phyloP scores from a whole-genome alignment of 2,329 filamentous ascomycete species.

The Xylariaceae sp. region DNA sequence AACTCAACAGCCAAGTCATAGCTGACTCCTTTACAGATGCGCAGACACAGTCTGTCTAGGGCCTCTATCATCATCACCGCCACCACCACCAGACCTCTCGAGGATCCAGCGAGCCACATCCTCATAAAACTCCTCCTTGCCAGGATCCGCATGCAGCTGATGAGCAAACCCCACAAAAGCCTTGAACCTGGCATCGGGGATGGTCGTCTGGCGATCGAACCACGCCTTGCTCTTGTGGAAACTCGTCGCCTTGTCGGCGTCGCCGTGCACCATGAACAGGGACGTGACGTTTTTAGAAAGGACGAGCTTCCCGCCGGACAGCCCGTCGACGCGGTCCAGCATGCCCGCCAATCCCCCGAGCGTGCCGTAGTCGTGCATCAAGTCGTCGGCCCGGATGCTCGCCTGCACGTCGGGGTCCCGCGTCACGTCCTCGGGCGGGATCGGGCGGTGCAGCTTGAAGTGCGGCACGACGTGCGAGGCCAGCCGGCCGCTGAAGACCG shows the following conservation, averaged over 20 bases:
- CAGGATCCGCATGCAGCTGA: conserved; percentile 69
- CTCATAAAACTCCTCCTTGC: conserved; percentile 59
- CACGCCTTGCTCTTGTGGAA: conserved; percentile 70
- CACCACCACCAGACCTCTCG: conserved; percentile 42
- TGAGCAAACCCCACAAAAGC: conserved; percentile 81
- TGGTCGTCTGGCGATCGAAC: conserved; percentile 60
- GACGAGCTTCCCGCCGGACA: conserved; percentile 63
- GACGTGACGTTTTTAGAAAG: conserved; percentile 63
- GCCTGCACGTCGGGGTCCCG: conserved; percentile 70
- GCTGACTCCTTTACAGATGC: conserved; percentile 30
- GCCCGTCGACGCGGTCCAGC: conserved; percentile 72
- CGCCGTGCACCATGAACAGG: conserved; percentile 79
- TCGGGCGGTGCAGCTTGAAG: conserved; percentile 69
- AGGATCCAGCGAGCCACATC: conserved; percentile 74
- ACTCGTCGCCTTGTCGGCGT: conserved; percentile 72
- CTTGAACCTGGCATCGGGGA: conserved; percentile 74
- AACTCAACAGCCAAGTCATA: too few species aligned
- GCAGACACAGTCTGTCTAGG: conserved; percentile 22
- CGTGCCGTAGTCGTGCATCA: conserved; percentile 85
- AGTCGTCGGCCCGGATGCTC: conserved; percentile 67
- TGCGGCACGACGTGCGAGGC: conserved; percentile 72
- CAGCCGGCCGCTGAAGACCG: conserved; percentile 70
- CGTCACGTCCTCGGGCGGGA: conserved; percentile 69
- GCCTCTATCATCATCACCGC: background rate
- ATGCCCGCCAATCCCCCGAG: conserved; percentile 80